Percentiles rank a stretch among this genome's conserved stretches.
Conservation (phyloP, 257 asterid species). For the Primulina huaijiensis region DNA sequence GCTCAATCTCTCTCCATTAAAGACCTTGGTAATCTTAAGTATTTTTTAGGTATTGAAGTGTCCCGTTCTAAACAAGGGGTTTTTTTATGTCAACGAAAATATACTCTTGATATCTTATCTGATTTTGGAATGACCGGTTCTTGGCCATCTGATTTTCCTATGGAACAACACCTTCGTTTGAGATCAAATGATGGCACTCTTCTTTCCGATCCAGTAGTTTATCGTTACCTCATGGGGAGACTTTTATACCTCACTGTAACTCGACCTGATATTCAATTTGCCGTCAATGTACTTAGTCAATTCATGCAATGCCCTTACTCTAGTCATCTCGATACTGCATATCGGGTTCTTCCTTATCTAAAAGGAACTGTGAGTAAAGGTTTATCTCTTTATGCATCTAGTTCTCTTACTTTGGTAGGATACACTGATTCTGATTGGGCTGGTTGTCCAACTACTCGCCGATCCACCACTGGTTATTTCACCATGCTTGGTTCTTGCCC, state of each 20-base stretch:
- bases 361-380: too few species aligned
- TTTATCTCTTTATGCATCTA: too few species aligned
- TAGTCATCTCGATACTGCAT: too few species aligned
- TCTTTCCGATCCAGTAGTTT: background rate
- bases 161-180: slow-evolving; percentile 14
- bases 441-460: background rate
- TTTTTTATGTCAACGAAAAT: slow-evolving; percentile 14
- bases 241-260: too few species aligned
- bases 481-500: background rate
- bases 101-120: slow-evolving; percentile 5
- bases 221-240: too few species aligned
- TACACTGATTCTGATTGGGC: too few species aligned
- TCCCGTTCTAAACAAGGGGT: background rate
- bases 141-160: background rate
- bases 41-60: background rate
- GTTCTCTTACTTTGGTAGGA: too few species aligned
- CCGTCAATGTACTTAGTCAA: too few species aligned
- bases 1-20: slow-evolving; percentile 15
- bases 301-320: too few species aligned
- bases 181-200: background rate
- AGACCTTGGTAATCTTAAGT: background rate
- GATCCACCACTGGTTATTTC: background rate
- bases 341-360: too few species aligned
- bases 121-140: background rate
- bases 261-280: too few species aligned